A percentile compares a stretch with the other conserved stretches of the same genome.
Evolutionary conservation across 257 asterid species (phyloP).

Genomic region (Nemophila menziesii): DNA sequence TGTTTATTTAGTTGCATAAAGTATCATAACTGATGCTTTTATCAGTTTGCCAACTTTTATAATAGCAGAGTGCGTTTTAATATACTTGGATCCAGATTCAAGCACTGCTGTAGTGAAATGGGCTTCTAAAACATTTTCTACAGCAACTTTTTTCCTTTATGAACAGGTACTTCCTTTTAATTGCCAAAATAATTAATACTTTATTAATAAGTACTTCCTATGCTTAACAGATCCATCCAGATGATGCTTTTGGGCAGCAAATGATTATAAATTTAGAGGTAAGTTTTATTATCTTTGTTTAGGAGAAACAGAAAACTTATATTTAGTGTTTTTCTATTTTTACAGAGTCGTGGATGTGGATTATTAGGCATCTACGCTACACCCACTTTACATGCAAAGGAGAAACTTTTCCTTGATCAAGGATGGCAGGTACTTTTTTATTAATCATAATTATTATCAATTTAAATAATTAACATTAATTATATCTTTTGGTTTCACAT

Average conservation of each 20-base stretch:
- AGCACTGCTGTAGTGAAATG: constrained; percentile 71
- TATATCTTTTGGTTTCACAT: background rate
- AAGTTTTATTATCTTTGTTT: constrained; percentile 4
- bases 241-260: constrained; percentile 98
- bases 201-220: constrained; percentile 3
- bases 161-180: constrained; percentile 63
- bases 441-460: too few species aligned
- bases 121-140: constrained; percentile 83
- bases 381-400: constrained; percentile 82
- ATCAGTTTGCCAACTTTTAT: constrained; percentile 99
- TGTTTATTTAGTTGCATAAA: background rate
- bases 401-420: constrained; percentile 81
- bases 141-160: constrained; percentile 81
- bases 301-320: constrained; percentile 5
- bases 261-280: constrained; percentile 98
- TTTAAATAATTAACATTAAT: too few species aligned
- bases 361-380: constrained; percentile 72
- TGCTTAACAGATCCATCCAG: constrained; percentile 68
- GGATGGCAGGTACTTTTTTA: constrained; percentile 84
- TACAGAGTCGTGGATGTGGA: constrained; percentile 87
- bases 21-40: constrained; percentile 38
- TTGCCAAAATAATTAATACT: background rate
- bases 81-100: constrained; percentile 89
- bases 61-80: constrained; percentile 99
- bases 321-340: constrained; percentile 11